Base-by-base conservation (phyloP, 2,329 filamentous ascomycete species). In the Plenodomus biglobosus region DNA sequence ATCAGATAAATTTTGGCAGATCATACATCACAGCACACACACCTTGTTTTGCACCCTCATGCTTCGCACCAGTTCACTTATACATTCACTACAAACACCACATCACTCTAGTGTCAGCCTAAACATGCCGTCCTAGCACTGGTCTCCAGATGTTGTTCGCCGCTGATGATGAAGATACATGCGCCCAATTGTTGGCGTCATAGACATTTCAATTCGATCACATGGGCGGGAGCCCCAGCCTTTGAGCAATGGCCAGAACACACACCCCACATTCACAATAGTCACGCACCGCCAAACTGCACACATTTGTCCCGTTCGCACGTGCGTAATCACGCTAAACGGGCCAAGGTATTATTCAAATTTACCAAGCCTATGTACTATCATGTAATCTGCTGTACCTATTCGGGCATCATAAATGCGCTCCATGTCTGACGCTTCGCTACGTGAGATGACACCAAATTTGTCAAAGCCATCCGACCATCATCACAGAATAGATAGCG, bases 131-230 rank as follows among this genome's bases (percentile, higher is more conserved):
- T 20, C 8, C 17, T n/a, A 13, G 32, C 17, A 36, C 13, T 36
- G 24, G 34, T 24, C 39, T 24, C 10, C 24, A 17, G 40, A 46
- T 40, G 36, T 17, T 46, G 19, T 45, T 58, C 52, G 56, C 57
- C 56, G 58, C 53, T 56, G 50, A 44, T 48, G 46, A 44, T 48
- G 42, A 18, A 61, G 52, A 61, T 62, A 43, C 47, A 36, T 43
- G 43, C 22, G 40, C 40, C 32, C 20, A 47, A 47, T 61, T 49
- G 59, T 62, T 44, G 48, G 54, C 61, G 61, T 64, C 61, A 64
- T 64, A 62, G 61, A 64, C 53, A 38, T 56, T 48, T 37, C 35
- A 44, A 50, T 30, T 42, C 24, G 49, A 64, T 62, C 59, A 56
- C 49, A 55, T 50, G 46, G 40, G 32, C 27, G 7, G 13, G n/a